A percentile compares a stretch with the other conserved stretches of the same genome.
Conservation (phyloP, 805 yeast genomes). For the Yamadazyma ubonensis region DNA sequence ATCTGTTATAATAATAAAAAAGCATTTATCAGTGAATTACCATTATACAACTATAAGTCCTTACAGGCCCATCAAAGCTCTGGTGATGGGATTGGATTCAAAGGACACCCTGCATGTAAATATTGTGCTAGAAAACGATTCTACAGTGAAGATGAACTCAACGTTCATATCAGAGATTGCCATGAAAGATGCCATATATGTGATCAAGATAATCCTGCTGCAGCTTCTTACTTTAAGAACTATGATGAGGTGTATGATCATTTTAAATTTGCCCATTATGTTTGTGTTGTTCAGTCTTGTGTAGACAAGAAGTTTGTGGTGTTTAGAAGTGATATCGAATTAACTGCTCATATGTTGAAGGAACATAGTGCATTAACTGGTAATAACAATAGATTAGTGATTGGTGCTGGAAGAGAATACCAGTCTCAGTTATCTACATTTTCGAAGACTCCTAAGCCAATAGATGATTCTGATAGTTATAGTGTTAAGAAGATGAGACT, state of each 20-base stretch:
- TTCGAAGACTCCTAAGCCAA: conserved; percentile 16
- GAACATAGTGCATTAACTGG: conserved; percentile 67
- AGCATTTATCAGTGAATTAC: conserved; percentile 72
- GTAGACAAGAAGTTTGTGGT: conserved; percentile 90
- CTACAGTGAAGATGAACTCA: conserved; percentile 86
- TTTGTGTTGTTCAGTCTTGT: conserved; percentile 75
- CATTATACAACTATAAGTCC: conserved; percentile 57
- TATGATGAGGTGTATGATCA: conserved; percentile 75
- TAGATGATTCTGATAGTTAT: conserved; percentile 34
- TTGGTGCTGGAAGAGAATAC: conserved; percentile 42
- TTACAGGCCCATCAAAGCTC: conserved; percentile 65
- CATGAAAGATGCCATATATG: conserved; percentile 93
- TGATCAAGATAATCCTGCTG: conserved; percentile 66
- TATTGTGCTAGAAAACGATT: conserved; percentile 74
- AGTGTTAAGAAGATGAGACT: conserved; percentile 59
- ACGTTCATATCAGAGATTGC: conserved; percentile 71
- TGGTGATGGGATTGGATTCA: conserved; percentile 79
- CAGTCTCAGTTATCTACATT: conserved; percentile 68
- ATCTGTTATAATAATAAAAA: conserved; percentile 77
- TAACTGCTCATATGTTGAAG: conserved; percentile 82
- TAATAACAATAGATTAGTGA: conserved; percentile 43
- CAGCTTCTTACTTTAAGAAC: conserved; percentile 62
- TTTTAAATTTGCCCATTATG: conserved; percentile 69
- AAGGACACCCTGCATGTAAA: conserved; percentile 86
- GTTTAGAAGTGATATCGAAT: conserved; percentile 79